phyloP scores from a whole-genome alignment of 345 rosid species.

The Pistacia vera region DNA sequence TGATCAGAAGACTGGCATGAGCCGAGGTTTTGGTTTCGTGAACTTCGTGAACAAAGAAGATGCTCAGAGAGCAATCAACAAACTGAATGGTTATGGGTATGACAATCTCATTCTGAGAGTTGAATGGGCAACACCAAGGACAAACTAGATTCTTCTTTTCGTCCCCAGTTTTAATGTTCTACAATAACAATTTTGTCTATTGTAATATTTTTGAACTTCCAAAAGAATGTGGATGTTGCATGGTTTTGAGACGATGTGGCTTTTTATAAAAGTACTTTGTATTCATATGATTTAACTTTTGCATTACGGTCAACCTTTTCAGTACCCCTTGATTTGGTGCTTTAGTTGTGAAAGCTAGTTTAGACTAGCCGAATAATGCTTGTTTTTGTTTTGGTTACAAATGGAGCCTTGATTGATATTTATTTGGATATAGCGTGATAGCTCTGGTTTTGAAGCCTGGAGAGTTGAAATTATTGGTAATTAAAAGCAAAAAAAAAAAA shows the following conservation, averaged over 20 bases:
- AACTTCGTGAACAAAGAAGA: conserved; percentile 88
- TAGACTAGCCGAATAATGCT: neutral
- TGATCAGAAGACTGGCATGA: conserved; percentile 84
- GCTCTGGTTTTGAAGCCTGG: neutral
- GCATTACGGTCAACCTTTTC: neutral
- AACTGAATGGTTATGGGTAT: conserved; percentile 89
- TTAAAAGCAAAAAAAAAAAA: too few species aligned
- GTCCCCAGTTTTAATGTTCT: neutral
- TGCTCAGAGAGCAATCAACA: conserved; percentile 86
- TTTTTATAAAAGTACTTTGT: neutral
- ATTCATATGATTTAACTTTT: neutral
- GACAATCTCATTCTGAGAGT: conserved; percentile 92
- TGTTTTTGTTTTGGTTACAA: neutral
- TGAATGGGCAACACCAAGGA: conserved; percentile 92
- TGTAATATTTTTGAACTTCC: neutral
- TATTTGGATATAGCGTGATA: neutral
- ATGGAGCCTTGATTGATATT: too few species aligned
- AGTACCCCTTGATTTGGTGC: neutral
- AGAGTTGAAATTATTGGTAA: too few species aligned
- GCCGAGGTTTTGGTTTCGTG: conserved; percentile 92
- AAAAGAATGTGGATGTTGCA: neutral
- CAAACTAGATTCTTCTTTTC: conserved; percentile 40
- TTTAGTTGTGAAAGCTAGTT: neutral
- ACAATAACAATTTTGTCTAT: neutral
- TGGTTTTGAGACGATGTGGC: neutral